Evolutionary conservation across 768 basidiomycete species (phyloP).

Genomic region (Agrocybe pediades): DNA sequence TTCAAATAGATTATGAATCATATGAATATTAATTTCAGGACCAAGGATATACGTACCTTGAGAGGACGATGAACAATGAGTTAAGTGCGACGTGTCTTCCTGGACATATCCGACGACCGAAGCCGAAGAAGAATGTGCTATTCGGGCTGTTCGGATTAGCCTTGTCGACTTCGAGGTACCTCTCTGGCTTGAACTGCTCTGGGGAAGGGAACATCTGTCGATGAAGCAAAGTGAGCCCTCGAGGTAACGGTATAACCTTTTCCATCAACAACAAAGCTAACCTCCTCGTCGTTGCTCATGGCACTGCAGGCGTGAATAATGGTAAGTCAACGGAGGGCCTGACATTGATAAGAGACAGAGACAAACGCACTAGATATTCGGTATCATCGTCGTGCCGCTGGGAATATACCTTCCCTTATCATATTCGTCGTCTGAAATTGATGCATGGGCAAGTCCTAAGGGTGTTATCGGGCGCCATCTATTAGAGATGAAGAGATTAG

Average conservation of each 20-base stretch:
- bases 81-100: background rate
- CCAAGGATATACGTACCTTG: background rate
- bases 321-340: background rate
- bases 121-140: background rate
- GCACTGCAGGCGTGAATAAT: background rate
- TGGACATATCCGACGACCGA: background rate
- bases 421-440: background rate
- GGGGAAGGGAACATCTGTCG: slow-evolving; percentile 18
- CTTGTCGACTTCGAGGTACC: slow-evolving; percentile 17
- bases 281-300: slow-evolving; percentile 17
- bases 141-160: background rate
- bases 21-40: too few species aligned
- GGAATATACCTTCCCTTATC: slow-evolving; percentile 35
- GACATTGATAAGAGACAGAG: background rate
- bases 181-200: slow-evolving; percentile 23
- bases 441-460: background rate
- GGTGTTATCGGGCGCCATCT: background rate
- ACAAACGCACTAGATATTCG: slow-evolving; percentile 23
- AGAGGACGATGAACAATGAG: background rate
- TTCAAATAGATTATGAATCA: background rate
- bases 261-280: background rate
- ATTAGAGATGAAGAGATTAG: background rate
- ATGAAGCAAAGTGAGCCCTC: too few species aligned
- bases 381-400: slow-evolving; percentile 27
- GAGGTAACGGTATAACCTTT: background rate